A percentile compares a stretch with the other conserved stretches of the same genome.
Conservation (phyloP, 106 monocot genomes). For the Agapanthus africanus region DNA sequence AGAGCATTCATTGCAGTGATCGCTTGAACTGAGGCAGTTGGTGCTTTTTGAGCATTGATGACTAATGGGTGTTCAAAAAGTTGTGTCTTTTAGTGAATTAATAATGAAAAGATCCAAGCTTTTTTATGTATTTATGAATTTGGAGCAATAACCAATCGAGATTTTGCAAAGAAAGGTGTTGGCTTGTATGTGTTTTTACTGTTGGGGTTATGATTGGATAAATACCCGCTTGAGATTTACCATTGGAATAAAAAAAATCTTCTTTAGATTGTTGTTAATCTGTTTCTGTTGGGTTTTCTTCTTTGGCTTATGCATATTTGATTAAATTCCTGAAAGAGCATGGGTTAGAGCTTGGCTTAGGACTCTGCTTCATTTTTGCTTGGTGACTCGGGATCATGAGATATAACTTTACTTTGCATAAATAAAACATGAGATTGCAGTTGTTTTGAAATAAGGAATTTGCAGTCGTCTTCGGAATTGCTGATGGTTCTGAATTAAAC, state of each 20-base stretch:
- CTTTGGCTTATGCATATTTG: not conserved
- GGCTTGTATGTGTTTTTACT: not conserved
- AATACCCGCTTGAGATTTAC: too few relatives aligned
- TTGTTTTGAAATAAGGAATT: too few relatives aligned
- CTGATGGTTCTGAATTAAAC: not conserved
- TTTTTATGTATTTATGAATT: not conserved
- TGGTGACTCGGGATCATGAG: not conserved
- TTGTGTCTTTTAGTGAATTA: not conserved
- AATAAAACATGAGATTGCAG: not conserved
- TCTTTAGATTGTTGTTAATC: not conserved
- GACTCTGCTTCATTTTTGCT: not conserved
- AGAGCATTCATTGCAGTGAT: too few relatives aligned
- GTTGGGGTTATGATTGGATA: too few relatives aligned
- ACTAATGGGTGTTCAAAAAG: not conserved
- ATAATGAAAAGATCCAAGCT: not conserved
- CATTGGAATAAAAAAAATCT: too few relatives aligned
- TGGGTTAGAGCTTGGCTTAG: not conserved
- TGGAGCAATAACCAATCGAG: not conserved
- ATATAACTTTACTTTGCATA: not conserved
- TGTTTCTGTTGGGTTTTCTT: too few relatives aligned
- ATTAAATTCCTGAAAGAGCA: not conserved
- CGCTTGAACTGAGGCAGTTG: not conserved
- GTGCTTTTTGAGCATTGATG: conserved; percentile 2
- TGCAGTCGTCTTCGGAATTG: not conserved
- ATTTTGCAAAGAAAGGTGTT: not conserved